Evolutionary conservation across 2,329 filamentous ascomycete species (phyloP).

Genomic region (Bipolaris bicolor): DNA sequence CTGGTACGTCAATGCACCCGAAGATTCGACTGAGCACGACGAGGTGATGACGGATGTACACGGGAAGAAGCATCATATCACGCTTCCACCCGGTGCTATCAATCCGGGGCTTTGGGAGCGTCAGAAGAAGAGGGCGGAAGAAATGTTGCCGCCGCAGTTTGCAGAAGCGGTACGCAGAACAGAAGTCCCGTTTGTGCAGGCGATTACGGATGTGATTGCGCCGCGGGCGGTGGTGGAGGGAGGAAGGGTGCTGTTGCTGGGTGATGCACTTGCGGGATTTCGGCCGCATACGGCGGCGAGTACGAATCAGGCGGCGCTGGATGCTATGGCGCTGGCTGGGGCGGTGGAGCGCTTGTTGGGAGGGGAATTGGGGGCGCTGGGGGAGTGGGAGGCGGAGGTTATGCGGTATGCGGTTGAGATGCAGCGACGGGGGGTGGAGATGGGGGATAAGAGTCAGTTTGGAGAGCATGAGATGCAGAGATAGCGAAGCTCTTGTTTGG

Average conservation of each 20-base stretch:
- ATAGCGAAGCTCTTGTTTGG: neutral
- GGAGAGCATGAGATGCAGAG: slow-evolving; percentile 13
- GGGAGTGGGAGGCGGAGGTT: slow-evolving; percentile 42
- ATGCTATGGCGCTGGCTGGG: slow-evolving; percentile 45
- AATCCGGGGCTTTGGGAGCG: slow-evolving; percentile 46
- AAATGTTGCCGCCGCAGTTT: slow-evolving; percentile 47
- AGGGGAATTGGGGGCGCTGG: slow-evolving; percentile 33
- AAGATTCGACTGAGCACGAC: slow-evolving; percentile 44
- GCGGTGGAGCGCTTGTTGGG: slow-evolving; percentile 40
- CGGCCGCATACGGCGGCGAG: slow-evolving; percentile 54
- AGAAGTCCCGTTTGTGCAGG: slow-evolving; percentile 52
- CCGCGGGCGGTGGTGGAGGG: slow-evolving; percentile 44
- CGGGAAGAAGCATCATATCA: slow-evolving; percentile 49
- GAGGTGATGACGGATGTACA: slow-evolving; percentile 53
- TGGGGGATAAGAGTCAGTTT: slow-evolving; percentile 26
- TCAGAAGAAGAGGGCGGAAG: slow-evolving; percentile 38
- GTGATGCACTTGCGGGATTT: slow-evolving; percentile 54
- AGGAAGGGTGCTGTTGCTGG: slow-evolving; percentile 53
- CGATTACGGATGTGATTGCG: slow-evolving; percentile 51
- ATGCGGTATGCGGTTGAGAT: slow-evolving; percentile 19
- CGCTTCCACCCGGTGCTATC: slow-evolving; percentile 51
- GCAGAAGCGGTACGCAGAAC: slow-evolving; percentile 50
- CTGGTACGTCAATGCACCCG: slow-evolving; percentile 53
- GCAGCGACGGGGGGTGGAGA: slow-evolving; percentile 22
- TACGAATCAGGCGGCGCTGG: slow-evolving; percentile 54